Conservation (phyloP, 2,329 filamentous ascomycete genomes). For the Blastomyces emzantsi region DNA sequence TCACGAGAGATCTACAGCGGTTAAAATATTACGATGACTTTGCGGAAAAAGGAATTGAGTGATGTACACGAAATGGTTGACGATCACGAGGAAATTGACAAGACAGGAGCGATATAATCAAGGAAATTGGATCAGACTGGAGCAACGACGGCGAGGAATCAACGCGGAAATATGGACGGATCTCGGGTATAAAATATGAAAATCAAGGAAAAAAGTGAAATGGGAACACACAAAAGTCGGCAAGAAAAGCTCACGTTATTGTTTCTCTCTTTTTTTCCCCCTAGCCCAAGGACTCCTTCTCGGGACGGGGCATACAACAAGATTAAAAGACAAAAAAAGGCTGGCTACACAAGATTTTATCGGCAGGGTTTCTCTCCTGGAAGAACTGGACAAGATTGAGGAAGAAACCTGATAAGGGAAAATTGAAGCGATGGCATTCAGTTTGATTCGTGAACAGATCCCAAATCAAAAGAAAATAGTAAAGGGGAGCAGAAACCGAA, state of each 20-base stretch:
- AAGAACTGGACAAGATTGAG: neutral
- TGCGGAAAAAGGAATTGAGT: no score
- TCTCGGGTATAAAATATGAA: neutral
- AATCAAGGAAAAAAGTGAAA: neutral
- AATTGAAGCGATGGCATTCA: conserved; percentile 1
- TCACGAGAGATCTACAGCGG: no score
- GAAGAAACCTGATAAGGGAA: neutral
- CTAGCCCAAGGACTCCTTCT: neutral
- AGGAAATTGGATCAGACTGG: neutral
- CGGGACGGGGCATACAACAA: neutral
- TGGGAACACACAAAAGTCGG: neutral
- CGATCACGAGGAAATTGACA: neutral
- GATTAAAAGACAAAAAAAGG: neutral
- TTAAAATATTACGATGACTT: no score
- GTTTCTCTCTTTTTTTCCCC: neutral
- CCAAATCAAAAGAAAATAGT: neutral
- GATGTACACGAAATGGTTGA: neutral
- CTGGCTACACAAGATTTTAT: neutral
- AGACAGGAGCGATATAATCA: neutral
- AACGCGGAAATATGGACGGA: neutral
- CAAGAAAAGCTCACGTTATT: conserved; percentile 2
- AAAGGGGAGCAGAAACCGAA: neutral
- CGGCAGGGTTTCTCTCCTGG: no score
- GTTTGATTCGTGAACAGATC: neutral
- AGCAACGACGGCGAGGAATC: neutral